These are phyloP conservation scores for Fusarium transvaalense DNA, from an alignment of 2,329 filamentous ascomycete genomes.

Conservation along the genomic window DNA sequence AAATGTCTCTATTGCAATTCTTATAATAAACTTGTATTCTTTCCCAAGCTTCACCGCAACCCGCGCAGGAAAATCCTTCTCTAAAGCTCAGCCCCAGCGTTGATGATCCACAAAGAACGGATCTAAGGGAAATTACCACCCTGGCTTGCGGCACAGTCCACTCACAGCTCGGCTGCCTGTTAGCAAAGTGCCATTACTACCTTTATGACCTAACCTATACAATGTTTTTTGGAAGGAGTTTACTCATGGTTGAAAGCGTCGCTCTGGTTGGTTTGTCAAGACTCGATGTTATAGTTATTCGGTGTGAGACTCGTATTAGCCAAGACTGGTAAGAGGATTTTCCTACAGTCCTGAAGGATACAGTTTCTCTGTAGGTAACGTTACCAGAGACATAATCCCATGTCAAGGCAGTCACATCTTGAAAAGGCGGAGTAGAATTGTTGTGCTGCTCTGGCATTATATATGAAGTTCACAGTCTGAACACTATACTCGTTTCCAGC, in stretches of 20 bases:
- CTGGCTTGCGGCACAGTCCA: slow-evolving; percentile 6
- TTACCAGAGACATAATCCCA: neutral
- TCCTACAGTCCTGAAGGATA: neutral
- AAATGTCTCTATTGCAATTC: no score
- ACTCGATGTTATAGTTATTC: neutral
- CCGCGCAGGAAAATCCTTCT: no score
- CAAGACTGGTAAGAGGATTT: neutral
- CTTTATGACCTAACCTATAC: neutral
- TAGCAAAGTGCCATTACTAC: neutral
- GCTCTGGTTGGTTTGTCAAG: neutral
- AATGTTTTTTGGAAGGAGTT: neutral
- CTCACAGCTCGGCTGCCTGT: neutral
- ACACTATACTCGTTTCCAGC: no score
- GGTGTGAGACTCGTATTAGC: neutral
- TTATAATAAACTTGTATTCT: no score
- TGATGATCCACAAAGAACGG: neutral
- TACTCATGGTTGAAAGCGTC: neutral
- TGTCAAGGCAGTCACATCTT: neutral
- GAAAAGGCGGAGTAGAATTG: neutral
- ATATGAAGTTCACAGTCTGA: no score
- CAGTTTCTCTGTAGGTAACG: neutral
- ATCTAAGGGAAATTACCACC: neutral
- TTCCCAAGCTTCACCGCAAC: no score
- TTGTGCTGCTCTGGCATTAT: neutral
- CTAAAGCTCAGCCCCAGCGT: neutral